Conservation (phyloP, 352 stramenopile genomes). For the Phytophthora pseudosyringae region DNA sequence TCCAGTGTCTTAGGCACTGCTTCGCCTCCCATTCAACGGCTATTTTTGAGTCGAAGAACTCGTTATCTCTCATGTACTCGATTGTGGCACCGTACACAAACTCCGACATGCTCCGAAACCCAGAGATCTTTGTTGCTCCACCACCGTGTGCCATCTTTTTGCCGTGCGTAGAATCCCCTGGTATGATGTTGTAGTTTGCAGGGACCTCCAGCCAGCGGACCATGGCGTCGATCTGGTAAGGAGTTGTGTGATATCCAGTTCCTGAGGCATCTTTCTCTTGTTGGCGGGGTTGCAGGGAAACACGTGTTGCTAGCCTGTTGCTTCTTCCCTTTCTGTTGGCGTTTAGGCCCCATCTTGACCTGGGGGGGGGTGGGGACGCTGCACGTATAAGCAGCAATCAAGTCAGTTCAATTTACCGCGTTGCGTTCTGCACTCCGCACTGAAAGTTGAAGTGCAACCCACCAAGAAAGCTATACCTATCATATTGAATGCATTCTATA, state of each 20-base stretch:
- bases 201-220: slow-evolving; percentile 3
- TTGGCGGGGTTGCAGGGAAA: no score
- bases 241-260: not conserved
- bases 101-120: slow-evolving; percentile 4
- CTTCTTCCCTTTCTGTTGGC: no score
- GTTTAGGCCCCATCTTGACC: no score
- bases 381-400: no score
- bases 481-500: no score
- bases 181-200: slow-evolving; percentile 5
- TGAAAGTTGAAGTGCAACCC: no score
- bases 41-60: not conserved
- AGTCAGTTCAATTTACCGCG: no score
- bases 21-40: not conserved
- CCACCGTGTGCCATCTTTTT: slow-evolving; percentile 6
- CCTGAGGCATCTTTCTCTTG: no score
- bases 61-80: not conserved
- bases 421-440: no score
- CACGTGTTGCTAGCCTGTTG: no score
- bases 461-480: no score
- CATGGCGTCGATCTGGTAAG: not conserved
- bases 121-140: slow-evolving; percentile 5
- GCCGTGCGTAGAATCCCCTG: not conserved
- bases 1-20: slow-evolving; percentile 11
- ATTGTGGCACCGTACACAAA: not conserved
- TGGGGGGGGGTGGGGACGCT: no score